Percentiles rank a stretch among this genome's conserved stretches.
Conservation (phyloP, 2,329 filamentous ascomycete genomes). For the Trichoderma atrobrunneum region DNA sequence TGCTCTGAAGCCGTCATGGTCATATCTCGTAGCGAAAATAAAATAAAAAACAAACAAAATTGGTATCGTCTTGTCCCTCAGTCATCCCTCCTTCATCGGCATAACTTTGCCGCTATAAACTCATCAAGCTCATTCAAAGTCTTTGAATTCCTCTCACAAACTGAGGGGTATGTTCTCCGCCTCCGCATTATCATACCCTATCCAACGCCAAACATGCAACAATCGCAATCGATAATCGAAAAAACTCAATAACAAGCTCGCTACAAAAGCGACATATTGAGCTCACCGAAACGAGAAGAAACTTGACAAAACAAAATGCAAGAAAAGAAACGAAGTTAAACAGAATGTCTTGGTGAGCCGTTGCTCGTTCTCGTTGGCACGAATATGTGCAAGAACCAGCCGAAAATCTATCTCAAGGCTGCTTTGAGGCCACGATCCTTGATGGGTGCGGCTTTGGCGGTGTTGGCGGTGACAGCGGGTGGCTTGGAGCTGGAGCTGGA, state of each 20-base stretch:
- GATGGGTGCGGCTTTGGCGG: conserved; percentile 1
- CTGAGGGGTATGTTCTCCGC: background rate
- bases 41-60: background rate
- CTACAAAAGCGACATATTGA: conserved; percentile 20
- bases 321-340: background rate
- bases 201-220: conserved; percentile 27
- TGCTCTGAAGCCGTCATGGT: conserved; percentile 13
- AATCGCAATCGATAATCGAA: conserved; percentile 3
- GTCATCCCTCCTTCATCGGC: background rate
- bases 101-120: background rate
- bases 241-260: background rate
- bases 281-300: background rate
- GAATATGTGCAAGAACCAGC: conserved; percentile 10
- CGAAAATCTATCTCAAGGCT: conserved; percentile 24
- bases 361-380: background rate
- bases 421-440: conserved; percentile 11
- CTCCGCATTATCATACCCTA: conserved; percentile 19
- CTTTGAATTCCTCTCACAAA: background rate
- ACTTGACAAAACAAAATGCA: background rate
- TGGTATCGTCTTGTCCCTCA: background rate
- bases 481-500: background rate
- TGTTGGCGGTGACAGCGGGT: background rate
- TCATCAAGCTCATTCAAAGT: background rate
- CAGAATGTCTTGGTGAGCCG: background rate
- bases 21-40: conserved; percentile 5